phyloP scores from a whole-genome alignment of 805 yeast genomes.

The Metschnikowia chrysomelidarum region DNA sequence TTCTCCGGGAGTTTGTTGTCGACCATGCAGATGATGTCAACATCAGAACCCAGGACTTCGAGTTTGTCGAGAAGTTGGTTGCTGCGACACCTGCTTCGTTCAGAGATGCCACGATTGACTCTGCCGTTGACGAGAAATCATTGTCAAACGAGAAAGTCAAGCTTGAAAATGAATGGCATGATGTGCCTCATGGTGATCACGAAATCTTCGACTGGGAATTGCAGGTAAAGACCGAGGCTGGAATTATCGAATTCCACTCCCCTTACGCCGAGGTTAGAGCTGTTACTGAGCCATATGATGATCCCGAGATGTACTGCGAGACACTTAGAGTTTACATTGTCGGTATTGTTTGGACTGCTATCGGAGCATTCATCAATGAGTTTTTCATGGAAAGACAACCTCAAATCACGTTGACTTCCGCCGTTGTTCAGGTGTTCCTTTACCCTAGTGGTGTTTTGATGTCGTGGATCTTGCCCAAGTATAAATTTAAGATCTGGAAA shows the following conservation, averaged over 20 bases:
- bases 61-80: constrained; percentile 26
- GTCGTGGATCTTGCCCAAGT: constrained; percentile 45
- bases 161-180: constrained; percentile 5
- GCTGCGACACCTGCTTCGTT: constrained; percentile 1
- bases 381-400: constrained; percentile 20
- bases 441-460: constrained; percentile 32
- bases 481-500: constrained; percentile 29
- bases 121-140: constrained; percentile 16
- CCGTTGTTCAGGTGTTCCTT: constrained; percentile 19
- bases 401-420: constrained; percentile 12
- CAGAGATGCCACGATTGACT: constrained; percentile 9
- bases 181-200: background rate
- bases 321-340: constrained; percentile 32
- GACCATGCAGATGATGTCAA: constrained; percentile 49
- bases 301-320: constrained; percentile 33
- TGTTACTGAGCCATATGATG: constrained; percentile 40
- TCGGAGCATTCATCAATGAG: constrained; percentile 18
- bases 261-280: constrained; percentile 43
- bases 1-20: constrained; percentile 37
- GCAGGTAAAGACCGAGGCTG: constrained; percentile 37
- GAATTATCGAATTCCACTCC: constrained; percentile 34
- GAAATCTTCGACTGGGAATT: constrained; percentile 31
- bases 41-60: constrained; percentile 38
- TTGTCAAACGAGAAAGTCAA: background rate
- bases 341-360: constrained; percentile 32